Conservation (phyloP, 495 filamentous ascomycete genomes). For the Tuber melanosporum region DNA sequence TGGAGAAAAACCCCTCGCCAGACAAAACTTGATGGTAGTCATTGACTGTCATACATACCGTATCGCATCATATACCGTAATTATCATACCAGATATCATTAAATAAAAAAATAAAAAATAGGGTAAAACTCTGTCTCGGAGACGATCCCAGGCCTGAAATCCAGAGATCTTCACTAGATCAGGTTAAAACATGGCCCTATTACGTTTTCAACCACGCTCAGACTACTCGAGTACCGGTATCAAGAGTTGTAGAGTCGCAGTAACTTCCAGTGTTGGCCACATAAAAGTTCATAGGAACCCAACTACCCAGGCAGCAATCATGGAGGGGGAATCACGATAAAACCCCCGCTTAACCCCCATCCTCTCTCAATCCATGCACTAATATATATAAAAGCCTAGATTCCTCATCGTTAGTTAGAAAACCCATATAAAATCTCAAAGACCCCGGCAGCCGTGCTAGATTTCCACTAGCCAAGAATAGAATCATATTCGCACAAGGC, state of each 20-base stretch:
- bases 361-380: not conserved
- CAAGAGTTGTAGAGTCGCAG: not conserved
- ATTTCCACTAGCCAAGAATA: not conserved
- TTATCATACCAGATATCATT: too few relatives aligned
- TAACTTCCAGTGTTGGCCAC: not conserved
- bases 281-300: not conserved
- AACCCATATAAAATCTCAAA: not conserved
- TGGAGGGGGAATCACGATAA: not conserved
- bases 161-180: not conserved
- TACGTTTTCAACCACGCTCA: too few relatives aligned
- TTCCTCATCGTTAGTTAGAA: not conserved
- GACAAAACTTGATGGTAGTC: too few relatives aligned
- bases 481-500: not conserved
- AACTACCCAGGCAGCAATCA: not conserved
- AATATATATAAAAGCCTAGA: not conserved
- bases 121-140: not conserved
- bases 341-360: not conserved
- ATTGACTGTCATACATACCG: too few relatives aligned
- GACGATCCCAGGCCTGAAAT: not conserved
- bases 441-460: not conserved
- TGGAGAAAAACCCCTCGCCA: not conserved
- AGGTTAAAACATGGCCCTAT: not conserved
- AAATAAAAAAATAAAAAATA: not conserved
- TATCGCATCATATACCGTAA: too few relatives aligned
- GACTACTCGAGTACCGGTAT: not conserved